Evolutionary conservation across 257 asterid genomes (phyloP).

Genomic region (Solanum appendiculatum): DNA sequence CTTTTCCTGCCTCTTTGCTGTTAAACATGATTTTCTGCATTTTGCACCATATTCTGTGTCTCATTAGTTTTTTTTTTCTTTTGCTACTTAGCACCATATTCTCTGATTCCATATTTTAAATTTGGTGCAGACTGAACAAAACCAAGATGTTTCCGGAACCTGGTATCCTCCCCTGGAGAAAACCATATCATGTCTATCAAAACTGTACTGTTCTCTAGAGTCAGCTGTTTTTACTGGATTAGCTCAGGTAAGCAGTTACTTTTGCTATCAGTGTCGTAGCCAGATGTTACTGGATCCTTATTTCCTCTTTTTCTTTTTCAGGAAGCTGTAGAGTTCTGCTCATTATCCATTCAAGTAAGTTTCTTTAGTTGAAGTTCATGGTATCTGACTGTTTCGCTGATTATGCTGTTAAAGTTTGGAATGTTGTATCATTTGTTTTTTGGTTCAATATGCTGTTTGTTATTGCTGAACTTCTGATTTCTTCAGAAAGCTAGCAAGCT

Average conservation of each 20-base stretch:
- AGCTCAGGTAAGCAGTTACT: slow-evolving; percentile 66
- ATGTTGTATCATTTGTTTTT: neutral
- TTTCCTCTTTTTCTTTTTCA: slow-evolving; percentile 21
- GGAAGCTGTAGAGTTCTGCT: slow-evolving; percentile 97
- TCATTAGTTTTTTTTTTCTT: neutral
- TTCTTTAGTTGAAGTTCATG: neutral
- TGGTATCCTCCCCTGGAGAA: slow-evolving; percentile 99
- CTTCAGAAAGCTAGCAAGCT: slow-evolving; percentile 92
- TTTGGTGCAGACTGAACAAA: slow-evolving; percentile 55
- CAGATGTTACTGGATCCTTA: slow-evolving; percentile 1
- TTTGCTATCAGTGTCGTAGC: neutral
- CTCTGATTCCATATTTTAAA: neutral
- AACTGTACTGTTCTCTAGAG: slow-evolving; percentile 79
- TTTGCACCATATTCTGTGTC: neutral
- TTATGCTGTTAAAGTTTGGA: slow-evolving; percentile 1
- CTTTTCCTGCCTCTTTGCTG: neutral
- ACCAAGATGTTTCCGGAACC: slow-evolving; percentile 54
- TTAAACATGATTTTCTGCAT: neutral
- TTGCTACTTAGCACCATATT: neutral
- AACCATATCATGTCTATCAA: slow-evolving; percentile 91
- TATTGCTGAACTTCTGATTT: slow-evolving; percentile 9
- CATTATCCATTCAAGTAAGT: slow-evolving; percentile 82
- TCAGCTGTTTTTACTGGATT: slow-evolving; percentile 88
- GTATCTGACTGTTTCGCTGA: neutral
- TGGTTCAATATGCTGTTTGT: slow-evolving; percentile 12